Base-by-base conservation (phyloP, 2,329 filamentous ascomycete species). In the Beauveria rudraprayagi region DNA sequence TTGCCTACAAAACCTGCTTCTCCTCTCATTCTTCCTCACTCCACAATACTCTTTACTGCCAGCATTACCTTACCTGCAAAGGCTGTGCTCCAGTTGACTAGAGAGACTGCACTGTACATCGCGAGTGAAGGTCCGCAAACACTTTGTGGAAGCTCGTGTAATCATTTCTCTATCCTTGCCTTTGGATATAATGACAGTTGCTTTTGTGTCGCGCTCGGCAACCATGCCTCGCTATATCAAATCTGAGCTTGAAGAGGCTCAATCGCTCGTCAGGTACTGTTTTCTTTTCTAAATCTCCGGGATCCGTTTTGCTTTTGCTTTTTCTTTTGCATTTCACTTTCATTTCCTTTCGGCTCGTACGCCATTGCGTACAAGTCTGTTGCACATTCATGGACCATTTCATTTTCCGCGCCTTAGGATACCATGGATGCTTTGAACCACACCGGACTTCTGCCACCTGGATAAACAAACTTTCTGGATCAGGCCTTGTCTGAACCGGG, bases 251-350 rank as follows among this genome's bases (percentile, higher is more conserved):
- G 80, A 83, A 72, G 81, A 84, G 75, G 80, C 82, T 74, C 78
- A 82, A 71, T 81, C 80, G 70, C 79, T 83, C 71, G 78, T 80
- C 77, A 85, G 83, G 83, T 85, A 85, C 76, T 83, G 79, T 77
- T 78, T 78, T 79, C 77, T 72, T 73, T 77, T 76, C 69, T 72
- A 71, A 67, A 68, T 72, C 70, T 76, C 74, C 74, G 66, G 63
- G 28, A 56, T 64, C 65, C 46, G 72, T 68, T 66, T 30, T 30
- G 28, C 28, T 30, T 30, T 28, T 28, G 26, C 26, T 8, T 73
- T 72, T 72, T 73, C 65, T 64, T 65, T 66, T 64, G 63, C 62
- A 67, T 63, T 68, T 61, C 66, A 30, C 19, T 43, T 61, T 56
- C 22, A 28, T 60, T 47, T 44, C 50, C 34, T 59, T 57, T 53